Evolutionary conservation across 495 filamentous ascomycete species (phyloP).

Genomic region (Penicillium longicatenatum): DNA sequence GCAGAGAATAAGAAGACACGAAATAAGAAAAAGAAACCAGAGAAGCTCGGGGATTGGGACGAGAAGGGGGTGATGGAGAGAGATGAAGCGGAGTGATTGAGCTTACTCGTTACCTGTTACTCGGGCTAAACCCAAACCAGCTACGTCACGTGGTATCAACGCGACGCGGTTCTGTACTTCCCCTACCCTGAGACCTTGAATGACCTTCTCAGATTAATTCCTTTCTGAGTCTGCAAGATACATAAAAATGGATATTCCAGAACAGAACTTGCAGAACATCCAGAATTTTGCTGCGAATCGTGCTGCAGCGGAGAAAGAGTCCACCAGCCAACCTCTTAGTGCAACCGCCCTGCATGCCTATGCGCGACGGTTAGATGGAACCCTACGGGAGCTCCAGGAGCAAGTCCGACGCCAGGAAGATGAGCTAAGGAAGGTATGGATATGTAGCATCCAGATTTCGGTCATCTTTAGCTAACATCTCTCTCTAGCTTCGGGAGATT

Average conservation of each 20-base stretch:
- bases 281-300: constrained; percentile 42
- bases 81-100: constrained; percentile 13
- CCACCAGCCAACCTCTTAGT: constrained; percentile 35
- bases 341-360: constrained; percentile 40
- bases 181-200: not conserved
- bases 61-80: constrained; percentile 7
- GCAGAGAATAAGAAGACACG: not conserved
- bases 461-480: not conserved
- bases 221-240: not conserved
- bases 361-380: constrained; percentile 59
- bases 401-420: constrained; percentile 67
- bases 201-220: not conserved
- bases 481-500: constrained; percentile 44
- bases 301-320: constrained; percentile 37
- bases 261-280: constrained; percentile 39
- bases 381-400: constrained; percentile 63
- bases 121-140: constrained; percentile 2
- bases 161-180: constrained; percentile 6
- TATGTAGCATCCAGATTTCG: not conserved
- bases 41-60: constrained; percentile 7
- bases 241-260: constrained; percentile 34
- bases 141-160: constrained; percentile 6
- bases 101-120: constrained; percentile 7
- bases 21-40: not conserved
- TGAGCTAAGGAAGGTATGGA: constrained; percentile 54